Base-by-base conservation (phyloP, 371 early-diverging fungal genomes). In the Dichotomocladium elegans region DNA sequence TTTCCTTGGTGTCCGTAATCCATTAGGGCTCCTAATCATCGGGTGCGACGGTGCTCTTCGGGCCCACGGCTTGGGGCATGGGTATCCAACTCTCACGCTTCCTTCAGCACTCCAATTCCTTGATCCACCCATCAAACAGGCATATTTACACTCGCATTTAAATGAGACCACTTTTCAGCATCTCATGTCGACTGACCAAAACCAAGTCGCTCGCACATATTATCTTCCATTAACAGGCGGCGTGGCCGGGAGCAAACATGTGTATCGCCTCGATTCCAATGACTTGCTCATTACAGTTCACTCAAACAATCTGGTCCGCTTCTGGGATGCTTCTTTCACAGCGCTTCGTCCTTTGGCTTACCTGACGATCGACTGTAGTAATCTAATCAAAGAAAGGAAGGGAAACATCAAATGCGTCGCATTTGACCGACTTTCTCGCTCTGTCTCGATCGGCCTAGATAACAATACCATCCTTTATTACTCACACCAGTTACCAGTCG, bases 261-360 rank as follows among this genome's bases (percentile, higher is more conserved):
- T 74, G 14, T 70, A 74, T 30, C 66, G 66, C 12, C 46, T 80
- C 10, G 55, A 58, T 2, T 71, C 74, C 2, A 72, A 67, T 28
- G 83, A 82, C 52, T 33, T 82, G 5, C 47, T 82, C 17, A 47
- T 79, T 2, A 80, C 83, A 0, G 64, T 72, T 17, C 83, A 82
- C 46, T 60, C 58, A 6, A 69, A 68, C 17, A 61, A 61, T 28
- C 58, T 67, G 15, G 55, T 82, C 25, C 74, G 72, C 1, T 76
- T 79, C 45, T 82, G 81, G 79, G 83, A 82, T 40, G 79, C 83
- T 4, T 67, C 81, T 0, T 77, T 57, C 49, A 69, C 70, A n/a
- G 60, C 67, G 0, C 62, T 76, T 19, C 60, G 74, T 3, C 81
- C 81, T 2, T 51, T 82, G n/a, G 61, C 72, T 31, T 66, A 77